Base-by-base conservation (phyloP, 108 stramenopile species). In the Fragilariopsis cylindrus region DNA sequence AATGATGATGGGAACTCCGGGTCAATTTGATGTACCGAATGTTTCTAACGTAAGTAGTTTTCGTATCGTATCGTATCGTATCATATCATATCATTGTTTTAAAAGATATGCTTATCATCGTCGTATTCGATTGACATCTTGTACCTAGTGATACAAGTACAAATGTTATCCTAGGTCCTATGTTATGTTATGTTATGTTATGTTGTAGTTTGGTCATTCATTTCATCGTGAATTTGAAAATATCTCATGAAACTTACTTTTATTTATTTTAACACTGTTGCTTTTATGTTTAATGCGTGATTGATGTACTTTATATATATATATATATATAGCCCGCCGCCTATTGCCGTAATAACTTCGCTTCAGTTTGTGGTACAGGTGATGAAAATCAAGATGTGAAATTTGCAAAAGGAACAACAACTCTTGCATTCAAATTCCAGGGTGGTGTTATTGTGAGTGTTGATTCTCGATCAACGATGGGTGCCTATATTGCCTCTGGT, bases 341-440 rank as follows among this genome's bases (percentile, higher is more conserved):
- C 40, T 96, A 92, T 60, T 92, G 92, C 71, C 87, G 96, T 60
- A 82, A 54, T 75, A 87, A 96, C 82, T 96, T 96, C 74, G 93
- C 93, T 57, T 93, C 92, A 49, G 90, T 92, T 39, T 93, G 88
- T 70, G 96, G 96, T 39, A 87, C 81, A 57, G 84, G 83, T 57
- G 96, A 97, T 72, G 71, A 66, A 8, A 50, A 76, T 7, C 96
- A 97, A 77, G 68, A 79, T 4, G 94, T 97, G 72, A 95, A 97
- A 80, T 95, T 96, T 76, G 89, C 90, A 80, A 96, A 99, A 88
- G 99, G 99, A 60, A 99, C 99, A 41, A 99, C 99, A 43, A 99
- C 99, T 42, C 91, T 99, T 12, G 99, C 98, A 5, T 99, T 99
- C 88, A 99, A 98, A 81, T 98, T 98, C 80, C 87, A 97, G 58